phyloP scores from a whole-genome alignment of 1,139 yeast species.

The Yamadazyma kanchanaburiensis region DNA sequence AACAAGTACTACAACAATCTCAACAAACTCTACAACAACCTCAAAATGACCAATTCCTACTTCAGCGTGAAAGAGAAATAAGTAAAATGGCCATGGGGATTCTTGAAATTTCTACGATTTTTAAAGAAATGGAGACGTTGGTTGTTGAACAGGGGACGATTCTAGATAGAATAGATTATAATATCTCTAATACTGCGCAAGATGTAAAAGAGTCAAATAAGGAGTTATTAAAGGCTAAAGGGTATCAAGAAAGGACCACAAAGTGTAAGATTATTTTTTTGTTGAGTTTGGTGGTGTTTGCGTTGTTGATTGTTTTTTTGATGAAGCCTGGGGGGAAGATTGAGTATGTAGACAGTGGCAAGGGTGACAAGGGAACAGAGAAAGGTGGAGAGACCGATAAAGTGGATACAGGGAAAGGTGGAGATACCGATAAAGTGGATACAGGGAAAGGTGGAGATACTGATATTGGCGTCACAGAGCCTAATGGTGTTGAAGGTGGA shows the following conservation, averaged over 20 bases:
- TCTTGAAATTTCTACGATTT: constrained; percentile 86
- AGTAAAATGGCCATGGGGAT: constrained; percentile 91
- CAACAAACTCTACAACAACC: constrained; percentile 33
- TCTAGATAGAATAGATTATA: constrained; percentile 89
- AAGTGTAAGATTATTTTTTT: constrained; percentile 86
- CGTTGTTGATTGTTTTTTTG: constrained; percentile 66
- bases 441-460: no score
- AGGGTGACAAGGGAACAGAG: no score
- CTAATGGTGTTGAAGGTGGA: no score
- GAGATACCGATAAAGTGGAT: no score
- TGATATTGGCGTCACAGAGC: no score
- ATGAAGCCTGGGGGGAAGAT: constrained; percentile 52
- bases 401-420: no score
- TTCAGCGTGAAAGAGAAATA: constrained; percentile 85
- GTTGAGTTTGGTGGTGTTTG: constrained; percentile 65
- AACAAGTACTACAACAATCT: constrained; percentile 39
- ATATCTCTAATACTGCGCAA: constrained; percentile 72
- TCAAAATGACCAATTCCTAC: constrained; percentile 25
- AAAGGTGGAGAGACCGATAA: no score
- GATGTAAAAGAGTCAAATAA: constrained; percentile 75
- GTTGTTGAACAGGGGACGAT: constrained; percentile 95
- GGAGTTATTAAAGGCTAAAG: constrained; percentile 72
- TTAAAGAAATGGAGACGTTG: constrained; percentile 87
- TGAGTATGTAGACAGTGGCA: constrained; percentile 22
- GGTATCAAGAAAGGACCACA: constrained; percentile 83